Evolutionary conservation across 2,329 filamentous ascomycete species (phyloP).

Genomic region (Acrocalymma vagum): DNA sequence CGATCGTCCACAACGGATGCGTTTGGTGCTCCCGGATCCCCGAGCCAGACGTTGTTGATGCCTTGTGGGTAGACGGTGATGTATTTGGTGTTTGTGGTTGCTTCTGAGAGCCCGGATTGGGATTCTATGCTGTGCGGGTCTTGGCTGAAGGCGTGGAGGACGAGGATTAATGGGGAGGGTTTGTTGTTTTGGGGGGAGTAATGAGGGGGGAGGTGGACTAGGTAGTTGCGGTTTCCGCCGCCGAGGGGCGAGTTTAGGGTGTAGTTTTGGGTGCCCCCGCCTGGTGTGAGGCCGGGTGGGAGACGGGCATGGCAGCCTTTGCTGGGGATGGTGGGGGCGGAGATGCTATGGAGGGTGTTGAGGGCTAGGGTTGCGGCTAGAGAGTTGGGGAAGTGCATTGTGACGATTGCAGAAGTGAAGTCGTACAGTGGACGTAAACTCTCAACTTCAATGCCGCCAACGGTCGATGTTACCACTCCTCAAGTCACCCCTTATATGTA

Average conservation of each 20-base stretch:
- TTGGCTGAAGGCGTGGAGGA: constrained; percentile 27
- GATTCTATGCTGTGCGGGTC: constrained; percentile 27
- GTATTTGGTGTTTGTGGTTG: constrained; percentile 22
- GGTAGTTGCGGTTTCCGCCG: constrained; percentile 24
- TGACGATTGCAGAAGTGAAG: no score
- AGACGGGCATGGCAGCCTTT: no score
- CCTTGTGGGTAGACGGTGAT: constrained; percentile 33
- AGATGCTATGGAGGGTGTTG: no score
- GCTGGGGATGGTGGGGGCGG: no score
- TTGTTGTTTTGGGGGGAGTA: constrained; percentile 22
- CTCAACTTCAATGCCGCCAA: no score
- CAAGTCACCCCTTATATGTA: no score
- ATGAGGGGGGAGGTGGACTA: constrained; percentile 22
- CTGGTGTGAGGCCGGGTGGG: constrained; percentile 19
- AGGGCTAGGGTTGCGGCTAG: no score
- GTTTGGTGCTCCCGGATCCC: constrained; percentile 46
- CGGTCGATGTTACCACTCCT: no score
- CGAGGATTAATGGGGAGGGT: constrained; percentile 23
- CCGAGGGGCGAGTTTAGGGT: constrained; percentile 24
- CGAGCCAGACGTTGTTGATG: constrained; percentile 50
- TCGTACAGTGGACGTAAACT: no score
- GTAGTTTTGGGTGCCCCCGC: constrained; percentile 24
- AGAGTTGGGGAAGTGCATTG: no score
- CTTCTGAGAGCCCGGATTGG: constrained; percentile 25
- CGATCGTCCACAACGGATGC: constrained; percentile 51